Base-by-base conservation (phyloP, 139 green algal species). In the Chlamydomonas schloesseri region DNA sequence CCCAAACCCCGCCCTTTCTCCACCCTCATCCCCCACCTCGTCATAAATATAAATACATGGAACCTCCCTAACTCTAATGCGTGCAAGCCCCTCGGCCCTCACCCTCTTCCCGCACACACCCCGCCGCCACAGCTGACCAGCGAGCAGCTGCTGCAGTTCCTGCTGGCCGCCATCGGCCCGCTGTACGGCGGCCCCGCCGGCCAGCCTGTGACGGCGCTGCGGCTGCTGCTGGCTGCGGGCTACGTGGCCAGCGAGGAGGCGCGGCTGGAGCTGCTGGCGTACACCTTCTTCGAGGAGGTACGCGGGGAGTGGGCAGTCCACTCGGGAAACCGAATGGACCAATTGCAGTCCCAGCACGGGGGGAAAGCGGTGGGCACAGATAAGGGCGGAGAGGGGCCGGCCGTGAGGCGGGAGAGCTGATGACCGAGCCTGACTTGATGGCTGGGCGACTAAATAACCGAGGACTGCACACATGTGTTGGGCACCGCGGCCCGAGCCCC, bases 221-320 rank as follows among this genome's bases (percentile, higher is more conserved):
- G 94, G 68, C 84, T 98, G 33, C 94, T 98, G 87, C 91, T 99
- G 53, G 90, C 92, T 36, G 93, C 87, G 57, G 97, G 89, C 0
- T 79, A 91, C 65, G 74, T 92, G 20, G 93, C 94, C n/a, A 95
- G 90, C 37, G 92, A 97, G 87, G 93, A 96, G 71, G 94, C 96
- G 0, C 58, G 86, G 29, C 68, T 97, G 83, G 97, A 99, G 89
- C 53, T 95, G 84, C 93, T 98, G 37, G 91, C 96, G 24, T 99
- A 99, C 74, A 96, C 98, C 70, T 98, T 98, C 81, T 98, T 99
- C 58, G 96, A 98, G 89, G 92, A 97, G 94, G 94, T 93, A n/a
- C 6, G 79, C 4, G 21, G 5, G 50, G 58, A 3, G 46, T 83
- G 50, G 33, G 83, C 0, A 29, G 23, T 9, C 50, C 11, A 57